Base-by-base conservation (phyloP, 139 green algal genomes). In the Closterium sp. region DNA sequence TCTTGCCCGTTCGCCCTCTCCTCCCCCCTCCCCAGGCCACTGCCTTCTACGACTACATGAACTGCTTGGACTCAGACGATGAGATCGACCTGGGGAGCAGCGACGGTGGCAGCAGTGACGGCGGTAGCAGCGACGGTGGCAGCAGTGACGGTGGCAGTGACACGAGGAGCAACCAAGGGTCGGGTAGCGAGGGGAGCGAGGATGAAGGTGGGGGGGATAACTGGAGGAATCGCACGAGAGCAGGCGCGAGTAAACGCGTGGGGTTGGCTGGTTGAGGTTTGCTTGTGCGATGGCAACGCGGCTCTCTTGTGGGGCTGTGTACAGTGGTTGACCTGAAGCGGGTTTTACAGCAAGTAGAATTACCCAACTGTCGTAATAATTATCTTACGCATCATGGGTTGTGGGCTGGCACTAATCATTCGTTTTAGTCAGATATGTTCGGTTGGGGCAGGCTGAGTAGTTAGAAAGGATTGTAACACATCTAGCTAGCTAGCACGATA, bases 31-130 rank as follows among this genome's bases (percentile, higher is more conserved):
- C 7, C 85, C 86, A 93, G 90, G 90, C 85, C 8, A 92, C 86
- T 7, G 84, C 91, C 21, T 93, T 89, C 55, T 93, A 93, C n/a
- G 91, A 93, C 33, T 93, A 84, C 88, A 88, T n/a, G 33, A 92
- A 91, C 66, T 25, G 19, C 23, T 31, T 66, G 34, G 91, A 93
- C 43, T 93, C 91, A n/a, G 91, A 93, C 8, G 91, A 93, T 35
- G 91, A 93, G 25, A 33, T 93, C 8, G 76, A 92, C 55, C 6
- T 93, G 33, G 81, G 55, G 33, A n/a, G 32, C 33, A 32, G 34
- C 12, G 34, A 36, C 7, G 35, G 32, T 1, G 89, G 38, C 6
- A 91, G 36, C 66, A 69, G 87, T 28, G 76, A 38, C 12, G 87
- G 76, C 0, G 81, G 32, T 1, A 90, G 87, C 19, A 86, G 35